A percentile compares a stretch with the other conserved stretches of the same genome.
Evolutionary conservation across 257 asterid genomes (phyloP).

Genomic region (Jasminum sambac): DNA sequence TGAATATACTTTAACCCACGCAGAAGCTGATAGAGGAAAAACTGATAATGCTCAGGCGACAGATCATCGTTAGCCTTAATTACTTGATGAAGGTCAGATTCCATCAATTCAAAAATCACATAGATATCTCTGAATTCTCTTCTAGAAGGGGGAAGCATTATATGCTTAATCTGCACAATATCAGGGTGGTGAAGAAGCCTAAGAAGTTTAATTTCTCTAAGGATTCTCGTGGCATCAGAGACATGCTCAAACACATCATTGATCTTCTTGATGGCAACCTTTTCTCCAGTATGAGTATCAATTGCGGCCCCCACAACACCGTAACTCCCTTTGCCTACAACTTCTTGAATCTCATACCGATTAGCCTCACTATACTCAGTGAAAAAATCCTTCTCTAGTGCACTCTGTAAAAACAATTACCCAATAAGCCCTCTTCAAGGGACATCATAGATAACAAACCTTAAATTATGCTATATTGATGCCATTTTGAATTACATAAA

Average conservation of each 20-base stretch:
- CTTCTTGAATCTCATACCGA: constrained; percentile 93
- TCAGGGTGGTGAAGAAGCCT: constrained; percentile 91
- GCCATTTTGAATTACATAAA: neutral
- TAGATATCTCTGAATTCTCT: constrained; percentile 91
- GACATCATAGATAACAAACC: neutral
- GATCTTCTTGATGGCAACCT: constrained; percentile 92
- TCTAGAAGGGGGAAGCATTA: constrained; percentile 97
- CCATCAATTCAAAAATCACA: constrained; percentile 94
- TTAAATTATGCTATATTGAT: neutral
- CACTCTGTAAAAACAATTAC: constrained; percentile 44
- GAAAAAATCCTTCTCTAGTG: constrained; percentile 76
- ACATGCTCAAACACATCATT: constrained; percentile 97
- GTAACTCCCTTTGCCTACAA: constrained; percentile 93
- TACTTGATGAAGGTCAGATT: constrained; percentile 98
- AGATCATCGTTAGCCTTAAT: constrained; percentile 92
- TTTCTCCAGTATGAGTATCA: constrained; percentile 86
- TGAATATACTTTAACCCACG: constrained; percentile 90
- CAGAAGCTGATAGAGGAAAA: constrained; percentile 90
- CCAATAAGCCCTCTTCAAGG: constrained; percentile 3
- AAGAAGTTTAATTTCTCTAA: constrained; percentile 95
- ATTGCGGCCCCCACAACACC: constrained; percentile 92
- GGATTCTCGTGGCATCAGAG: constrained; percentile 92
- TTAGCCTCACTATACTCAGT: constrained; percentile 96
- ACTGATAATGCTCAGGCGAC: constrained; percentile 90
- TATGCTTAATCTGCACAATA: constrained; percentile 88